Evolutionary conservation across 2,329 filamentous ascomycete species (phyloP), one percentile per base, ranked within the genome.

Genomic region (Neonectria magnoliae): DNA sequence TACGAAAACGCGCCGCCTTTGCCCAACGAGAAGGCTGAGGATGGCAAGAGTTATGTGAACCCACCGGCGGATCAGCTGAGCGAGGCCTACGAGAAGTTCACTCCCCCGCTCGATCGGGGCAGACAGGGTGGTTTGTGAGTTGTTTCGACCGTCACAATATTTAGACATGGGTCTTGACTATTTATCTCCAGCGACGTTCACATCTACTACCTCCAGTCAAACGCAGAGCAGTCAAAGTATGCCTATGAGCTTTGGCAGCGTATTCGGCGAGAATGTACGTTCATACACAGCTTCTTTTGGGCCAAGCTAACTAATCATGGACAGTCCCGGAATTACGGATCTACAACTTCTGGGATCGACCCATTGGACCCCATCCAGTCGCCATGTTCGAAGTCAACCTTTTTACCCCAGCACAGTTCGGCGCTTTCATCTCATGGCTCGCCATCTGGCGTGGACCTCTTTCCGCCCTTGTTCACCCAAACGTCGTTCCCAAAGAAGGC

Each of bases 381-480:
- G 91, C 90, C 57, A 97, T 97, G 93, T 97, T 97, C 73, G 94
- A 98, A 79, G 93, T 97, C 50, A 97, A 97, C 71, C 50, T 97
- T 20, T 93, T 95, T 77, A 93, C 90, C 0, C 94, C 94, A 0
- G 90, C 88, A 3, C 92, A 97, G 77, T 97, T 97, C 74, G 94
- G 94, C 0, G 94, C 94, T 0, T 97, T 97, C 73, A 81, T 98
- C 42, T 86, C 93, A 0, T 97, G 94, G 94, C 81, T 97, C 31
- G 87, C 93, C 31, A 88, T 97, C 62, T 90, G 94, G 79, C 85
- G 94, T 5, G 94, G 94, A 0, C 92, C 93, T 2, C 78, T 97
- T 65, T 94, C 91, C 52, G 93, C 83, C 4, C 81, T 98, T 20
- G 78, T 97, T 1, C 94, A 97, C 77, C 93, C 94, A 0, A 97